Evolutionary conservation across 2,329 filamentous ascomycete species (phyloP), one percentile per base, ranked within the genome.

Genomic region (Trichoderma citrinoviride): DNA sequence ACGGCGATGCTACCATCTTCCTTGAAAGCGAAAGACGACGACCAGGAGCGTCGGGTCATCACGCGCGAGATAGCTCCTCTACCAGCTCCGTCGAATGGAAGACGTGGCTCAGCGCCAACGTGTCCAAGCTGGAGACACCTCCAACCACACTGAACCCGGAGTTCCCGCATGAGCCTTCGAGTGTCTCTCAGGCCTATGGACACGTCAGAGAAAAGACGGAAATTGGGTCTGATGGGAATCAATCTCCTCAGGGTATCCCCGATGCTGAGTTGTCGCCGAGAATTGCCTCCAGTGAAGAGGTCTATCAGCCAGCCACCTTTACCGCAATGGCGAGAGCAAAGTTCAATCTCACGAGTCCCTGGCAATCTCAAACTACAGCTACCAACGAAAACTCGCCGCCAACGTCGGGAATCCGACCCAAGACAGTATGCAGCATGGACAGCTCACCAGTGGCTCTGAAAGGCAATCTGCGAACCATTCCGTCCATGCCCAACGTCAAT

Each of bases 11-110:
- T 3, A 66, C 47, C 10, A 67, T 65, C 5, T 61, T 57, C 12
- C 23, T 61, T 1, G 67, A 69, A 2, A 37, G 29, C 0, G 40
- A 65, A 8, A 47, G 19, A 3, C 49, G 75, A 25, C 68, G 69
- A 7, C 68, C 71, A 17, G 72, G 68, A 0, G 73, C 19, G 55
- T 63, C 41, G 54, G 8, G 15, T 5, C 21, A 41, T 14, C 72
- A 77, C 19, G 73, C 75, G 52, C 74, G 80, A n/a, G 73, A 76
- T 1, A 68, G 72, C 3, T 82, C 80, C 1, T 77, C 77, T 0
- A 75, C 76, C 6, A 82, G 82, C 64, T 85, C 82, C 2, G 73
- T 78, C 2, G 83, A 85, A 65, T 86, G 83, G 84, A 85, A 85
- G 71, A 80, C 75, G 0, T 83, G 80, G 80, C 78, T 86, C 44